Base-by-base conservation (phyloP, 345 rosid genomes). In the Ceriops tagal region DNA sequence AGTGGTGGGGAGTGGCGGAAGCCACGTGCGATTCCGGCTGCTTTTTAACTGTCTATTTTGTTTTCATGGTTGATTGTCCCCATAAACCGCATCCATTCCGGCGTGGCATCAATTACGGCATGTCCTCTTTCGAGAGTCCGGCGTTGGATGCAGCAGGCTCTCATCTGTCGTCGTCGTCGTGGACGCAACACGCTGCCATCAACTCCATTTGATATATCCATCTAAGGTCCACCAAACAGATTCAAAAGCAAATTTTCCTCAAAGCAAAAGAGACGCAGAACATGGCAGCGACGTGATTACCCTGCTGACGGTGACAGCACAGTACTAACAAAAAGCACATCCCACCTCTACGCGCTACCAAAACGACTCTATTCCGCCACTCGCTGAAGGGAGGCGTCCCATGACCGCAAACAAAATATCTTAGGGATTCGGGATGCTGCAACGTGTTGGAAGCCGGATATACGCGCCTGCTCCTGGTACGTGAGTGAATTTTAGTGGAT, bases 91-190 rank as follows among this genome's bases (percentile, higher is more conserved):
- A 13, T 43, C 49, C 4, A 0, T 13, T 3, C 16, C 5, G 18
- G 5, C 49, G 5, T 0, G 49, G 30, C 30, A 55, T 62, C 39
- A 24, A 47, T 70, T 22, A 57, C 75, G 5, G 49, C 18, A 18
- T 3, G 82, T 70, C 72, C 39, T 53, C 5, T 31, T 5, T 61
- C 13, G 4, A 1, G 20, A 19, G 26, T 61, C 81, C 77, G 81
- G 71, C 75, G 53, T 52, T 43, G 65, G 79, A 62, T 75, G 85
- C 83, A 73, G 69, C 55, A 24, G 26, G n/a, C 10, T 22, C 59
- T 31, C 27, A 6, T 7, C 26, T 1, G 37, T 32, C 67, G 26
- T 28, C 20, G 35, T 27, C 64, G 8, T 2, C 21, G 72, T 72
- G 84, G 80, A 81, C 67, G 63, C 78, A 49, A 70, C 73, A 27